A percentile compares a stretch with the other conserved stretches of the same genome.
Conservation (phyloP, 306 rosid genomes). For the Vigna unguiculata region DNA sequence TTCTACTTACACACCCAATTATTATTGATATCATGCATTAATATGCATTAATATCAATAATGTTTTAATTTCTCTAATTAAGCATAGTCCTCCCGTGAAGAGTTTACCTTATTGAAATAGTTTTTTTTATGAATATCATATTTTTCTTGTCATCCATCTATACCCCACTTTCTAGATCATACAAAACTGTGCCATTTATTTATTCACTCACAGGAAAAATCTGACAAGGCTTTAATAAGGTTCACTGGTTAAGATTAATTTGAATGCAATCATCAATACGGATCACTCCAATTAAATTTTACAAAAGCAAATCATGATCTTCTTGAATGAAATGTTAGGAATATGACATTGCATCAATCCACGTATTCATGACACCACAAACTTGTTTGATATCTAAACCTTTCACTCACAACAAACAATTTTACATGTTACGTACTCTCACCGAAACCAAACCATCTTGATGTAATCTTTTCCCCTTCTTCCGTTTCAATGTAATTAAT, state of each 20-base stretch:
- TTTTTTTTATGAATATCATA: neutral
- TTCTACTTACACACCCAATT: too few relatives aligned
- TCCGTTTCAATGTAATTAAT: slow-evolving; percentile 12
- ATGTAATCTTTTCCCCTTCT: slow-evolving; percentile 27
- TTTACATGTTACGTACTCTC: slow-evolving; percentile 30
- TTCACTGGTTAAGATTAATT: slow-evolving; percentile 8
- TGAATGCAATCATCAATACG: slow-evolving; percentile 6
- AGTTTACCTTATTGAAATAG: neutral
- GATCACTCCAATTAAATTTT: slow-evolving; percentile 12
- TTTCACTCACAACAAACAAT: slow-evolving; percentile 26
- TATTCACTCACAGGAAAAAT: slow-evolving; percentile 41
- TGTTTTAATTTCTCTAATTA: too few relatives aligned
- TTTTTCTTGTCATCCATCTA: neutral
- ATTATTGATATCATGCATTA: too few relatives aligned
- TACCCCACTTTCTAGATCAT: slow-evolving; percentile 16
- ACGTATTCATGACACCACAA: neutral
- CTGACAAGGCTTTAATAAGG: slow-evolving; percentile 27
- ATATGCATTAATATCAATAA: too few relatives aligned
- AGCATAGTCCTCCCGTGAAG: too few relatives aligned
- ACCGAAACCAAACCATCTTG: slow-evolving; percentile 1
- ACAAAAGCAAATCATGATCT: slow-evolving; percentile 21
- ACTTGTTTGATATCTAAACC: slow-evolving; percentile 18
- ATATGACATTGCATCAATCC: slow-evolving; percentile 26
- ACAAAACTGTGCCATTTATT: slow-evolving; percentile 12
- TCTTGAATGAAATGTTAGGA: slow-evolving; percentile 35